Evolutionary conservation across 805 yeast genomes (phyloP).

Genomic region (Tetrapisispora iriomotensis): DNA sequence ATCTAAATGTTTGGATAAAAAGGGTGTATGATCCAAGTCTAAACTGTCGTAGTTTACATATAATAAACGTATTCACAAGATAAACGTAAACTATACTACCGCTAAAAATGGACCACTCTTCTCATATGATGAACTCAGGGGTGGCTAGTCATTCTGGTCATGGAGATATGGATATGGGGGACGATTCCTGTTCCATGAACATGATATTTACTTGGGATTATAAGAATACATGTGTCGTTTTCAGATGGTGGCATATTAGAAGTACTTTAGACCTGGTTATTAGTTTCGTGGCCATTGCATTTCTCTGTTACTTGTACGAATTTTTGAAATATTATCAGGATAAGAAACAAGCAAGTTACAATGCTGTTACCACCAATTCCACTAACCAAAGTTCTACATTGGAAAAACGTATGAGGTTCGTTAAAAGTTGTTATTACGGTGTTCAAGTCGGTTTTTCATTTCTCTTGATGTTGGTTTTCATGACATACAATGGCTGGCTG

Average conservation of each 20-base stretch:
- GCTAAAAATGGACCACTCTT: constrained; percentile 5
- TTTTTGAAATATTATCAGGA: constrained; percentile 26
- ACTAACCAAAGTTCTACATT: not conserved
- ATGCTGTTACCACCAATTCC: not conserved
- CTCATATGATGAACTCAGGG: not conserved
- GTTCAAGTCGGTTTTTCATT: constrained; percentile 61
- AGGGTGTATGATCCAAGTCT: too few species aligned
- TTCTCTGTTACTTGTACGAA: constrained; percentile 52
- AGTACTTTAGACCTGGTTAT: constrained; percentile 41
- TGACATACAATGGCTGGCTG: constrained; percentile 83
- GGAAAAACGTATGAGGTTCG: constrained; percentile 12
- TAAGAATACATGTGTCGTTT: constrained; percentile 60
- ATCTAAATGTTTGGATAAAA: too few species aligned
- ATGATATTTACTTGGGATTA: constrained; percentile 79
- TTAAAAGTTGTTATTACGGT: constrained; percentile 43
- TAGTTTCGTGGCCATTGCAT: constrained; percentile 40
- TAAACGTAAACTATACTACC: too few species aligned
- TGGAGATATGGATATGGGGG: constrained; percentile 19
- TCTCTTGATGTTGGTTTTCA: constrained; percentile 67
- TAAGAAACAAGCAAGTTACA: constrained; percentile 6
- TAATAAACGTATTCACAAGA: too few species aligned
- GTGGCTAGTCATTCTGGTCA: constrained; percentile 1
- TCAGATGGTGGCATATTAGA: constrained; percentile 71
- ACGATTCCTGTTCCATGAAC: constrained; percentile 44
- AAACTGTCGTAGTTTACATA: too few species aligned